Evolutionary conservation across 2,329 filamentous ascomycete genomes (phyloP).

Genomic region (Lecanosticta acicola): DNA sequence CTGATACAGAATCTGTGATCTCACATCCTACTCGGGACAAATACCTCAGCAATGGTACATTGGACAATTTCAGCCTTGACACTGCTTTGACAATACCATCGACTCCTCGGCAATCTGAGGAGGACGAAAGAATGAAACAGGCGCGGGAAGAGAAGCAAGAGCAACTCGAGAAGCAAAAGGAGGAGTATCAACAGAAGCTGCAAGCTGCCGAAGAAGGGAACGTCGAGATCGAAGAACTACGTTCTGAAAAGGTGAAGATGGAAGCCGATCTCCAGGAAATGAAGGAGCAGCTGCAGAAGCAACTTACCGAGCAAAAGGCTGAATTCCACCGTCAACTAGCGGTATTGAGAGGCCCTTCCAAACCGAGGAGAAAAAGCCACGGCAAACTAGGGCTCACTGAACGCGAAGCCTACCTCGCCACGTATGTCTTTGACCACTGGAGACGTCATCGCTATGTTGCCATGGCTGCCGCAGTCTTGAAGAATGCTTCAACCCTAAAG

Average conservation of each 20-base stretch:
- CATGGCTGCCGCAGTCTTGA: constrained; percentile 87
- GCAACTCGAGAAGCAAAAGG: constrained; percentile 77
- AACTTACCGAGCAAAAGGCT: constrained; percentile 76
- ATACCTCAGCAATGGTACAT: constrained; percentile 82
- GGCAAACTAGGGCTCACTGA: constrained; percentile 59
- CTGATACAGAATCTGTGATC: constrained; percentile 81
- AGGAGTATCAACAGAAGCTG: constrained; percentile 72
- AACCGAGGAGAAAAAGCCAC: constrained; percentile 19
- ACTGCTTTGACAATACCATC: constrained; percentile 91
- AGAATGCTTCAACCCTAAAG: constrained; percentile 81
- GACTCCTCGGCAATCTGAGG: constrained; percentile 77
- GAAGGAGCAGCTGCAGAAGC: constrained; percentile 83
- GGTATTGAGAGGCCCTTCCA: constrained; percentile 52
- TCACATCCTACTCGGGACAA: constrained; percentile 77
- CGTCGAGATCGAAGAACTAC: constrained; percentile 76
- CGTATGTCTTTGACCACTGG: constrained; percentile 67
- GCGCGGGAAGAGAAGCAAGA: constrained; percentile 77
- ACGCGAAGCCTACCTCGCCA: constrained; percentile 66
- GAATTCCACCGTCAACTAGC: constrained; percentile 80
- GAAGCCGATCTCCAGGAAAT: constrained; percentile 70
- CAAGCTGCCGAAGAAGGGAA: constrained; percentile 68
- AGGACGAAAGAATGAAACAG: constrained; percentile 68
- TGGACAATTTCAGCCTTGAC: constrained; percentile 94
- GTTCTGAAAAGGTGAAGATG: constrained; percentile 77
- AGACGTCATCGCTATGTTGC: constrained; percentile 77